Evolutionary conservation across 257 asterid genomes (phyloP), one percentile per base, ranked within the genome.

Genomic region (Solanum sitiens): DNA sequence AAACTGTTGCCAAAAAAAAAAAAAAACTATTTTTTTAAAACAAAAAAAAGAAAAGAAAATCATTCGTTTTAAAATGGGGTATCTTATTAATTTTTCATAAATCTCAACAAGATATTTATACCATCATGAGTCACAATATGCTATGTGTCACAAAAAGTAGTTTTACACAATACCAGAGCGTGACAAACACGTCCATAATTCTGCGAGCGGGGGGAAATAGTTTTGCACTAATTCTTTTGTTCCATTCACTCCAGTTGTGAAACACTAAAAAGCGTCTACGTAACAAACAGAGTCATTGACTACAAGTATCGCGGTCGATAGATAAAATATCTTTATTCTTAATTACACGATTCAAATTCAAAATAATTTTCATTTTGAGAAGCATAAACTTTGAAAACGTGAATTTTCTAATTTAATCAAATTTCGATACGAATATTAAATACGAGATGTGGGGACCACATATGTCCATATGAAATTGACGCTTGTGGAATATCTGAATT

Each of bases 401-500:
- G 30, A 21, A 30, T 10, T 10, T 11, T n/a, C 0, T 6, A 67
- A 27, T 67, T 67, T 25, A 12, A 8, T 27, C 4, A 0, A 25
- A 3, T 12, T 2, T 11, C 0, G 25, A 25, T 67, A 65, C 5
- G 9, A 25, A 11, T 25, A 2, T 0, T 13, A 2, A 11, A 25
- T 6, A 2, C 0, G 3, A 4, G 2, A 56, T 18, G 11, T 18
- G 8, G 91, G 88, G 92, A 89, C 87, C 44, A 30, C 30, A 27
- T 80, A 47, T 87, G 92, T 91, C 95, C 91, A 90, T 88, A 87
- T 93, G 87, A 42, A 79, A 79, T 77, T 87, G 93, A 89, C 90
- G 94, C 90, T 88, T 88, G 86, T 86, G 82, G 93, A 91, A 90
- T 91, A 92, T 91, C 92, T 92, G 87, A 50, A 88, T 27, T 87